Conservation (phyloP, 75 land plant genomes). For the Pseudotsuga menziesii region DNA sequence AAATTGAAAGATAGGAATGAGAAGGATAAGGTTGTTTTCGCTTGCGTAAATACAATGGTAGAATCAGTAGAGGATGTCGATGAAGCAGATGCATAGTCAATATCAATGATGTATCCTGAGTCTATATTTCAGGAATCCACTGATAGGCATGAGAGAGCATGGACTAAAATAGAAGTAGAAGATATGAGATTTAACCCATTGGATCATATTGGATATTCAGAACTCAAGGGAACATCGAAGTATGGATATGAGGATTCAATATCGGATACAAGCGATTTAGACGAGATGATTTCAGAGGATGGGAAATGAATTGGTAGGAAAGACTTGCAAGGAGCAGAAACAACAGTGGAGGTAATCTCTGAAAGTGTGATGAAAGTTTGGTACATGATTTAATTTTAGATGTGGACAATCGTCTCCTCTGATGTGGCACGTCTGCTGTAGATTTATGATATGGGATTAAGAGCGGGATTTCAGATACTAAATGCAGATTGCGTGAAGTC, state of each 20-base stretch:
- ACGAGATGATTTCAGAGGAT: conserved; percentile 6
- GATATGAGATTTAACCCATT: too few species aligned
- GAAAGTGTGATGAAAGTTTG: conserved; percentile 6
- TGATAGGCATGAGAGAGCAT: too few species aligned
- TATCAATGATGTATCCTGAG: not conserved
- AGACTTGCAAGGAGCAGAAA: conserved; percentile 5
- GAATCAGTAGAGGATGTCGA: not conserved
- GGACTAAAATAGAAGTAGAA: too few species aligned
- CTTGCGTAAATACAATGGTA: not conserved
- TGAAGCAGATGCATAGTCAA: not conserved
- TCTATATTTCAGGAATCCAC: too few species aligned
- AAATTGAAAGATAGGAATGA: not conserved
- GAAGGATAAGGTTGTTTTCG: not conserved
- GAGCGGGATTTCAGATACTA: too few species aligned
- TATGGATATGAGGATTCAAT: conserved; percentile 45
- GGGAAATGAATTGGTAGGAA: conserved; percentile 11
- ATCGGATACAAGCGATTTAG: conserved; percentile 17
- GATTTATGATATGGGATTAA: too few species aligned
- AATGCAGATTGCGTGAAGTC: too few species aligned
- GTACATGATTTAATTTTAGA: conserved; percentile 2
- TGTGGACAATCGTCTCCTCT: not conserved
- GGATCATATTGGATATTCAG: too few species aligned
- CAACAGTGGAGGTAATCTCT: conserved; percentile 18
- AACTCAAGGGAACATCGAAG: conserved; percentile 36
- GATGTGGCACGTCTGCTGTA: too few species aligned